Base-by-base conservation (phyloP, 2,329 filamentous ascomycete species). In the Ophiocordyceps australis region DNA sequence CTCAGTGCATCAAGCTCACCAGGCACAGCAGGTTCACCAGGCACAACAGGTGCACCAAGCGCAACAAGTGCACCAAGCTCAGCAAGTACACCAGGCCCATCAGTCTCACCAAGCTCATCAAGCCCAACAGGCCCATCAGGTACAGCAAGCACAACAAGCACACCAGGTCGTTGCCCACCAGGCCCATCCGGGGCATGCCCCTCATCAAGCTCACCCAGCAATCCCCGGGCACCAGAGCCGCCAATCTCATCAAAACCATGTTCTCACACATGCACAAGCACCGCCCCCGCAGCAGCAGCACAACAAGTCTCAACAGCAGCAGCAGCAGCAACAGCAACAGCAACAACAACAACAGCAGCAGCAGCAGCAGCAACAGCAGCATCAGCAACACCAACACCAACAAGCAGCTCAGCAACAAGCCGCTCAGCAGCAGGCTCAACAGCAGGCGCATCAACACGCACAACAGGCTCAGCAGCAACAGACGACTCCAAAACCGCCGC, bases 301-400 rank as follows among this genome's bases (percentile, higher is more conserved):
- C n/a, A n/a, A n/a, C n/a, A n/a, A n/a, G n/a, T 40, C 41, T 8
- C 41, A 46, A 10, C 37, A 38, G 4, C 41, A 45, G 9, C 38
- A 45, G 8, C 41, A 44, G 7, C 34, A 35, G 4, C 41, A 43
- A 7, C 38, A 36, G 20, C 41, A 42, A 16, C 46, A 43, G 8
- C 39, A 42, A 13, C 39, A 42, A 14, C 43, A 42, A 11, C 34
- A 37, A 6, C 41, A 40, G 8, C 45, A 47, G 7, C 30, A 31
- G 10, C 30, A 32, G 12, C 29, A 31, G 24, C 30, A 32, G 17
- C 34, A 35, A 7, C 36, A 37, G 13, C 38, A 40, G 17, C 39
- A 42, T 11, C 35, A 37, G 5, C 35, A 36, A 10, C 38, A 40
- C n/a, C 36, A 36, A 5, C 35, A 38, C 14, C 38, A 41, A n/a